Base-by-base conservation (phyloP, 805 yeast species). In the Lipomyces sp. region DNA sequence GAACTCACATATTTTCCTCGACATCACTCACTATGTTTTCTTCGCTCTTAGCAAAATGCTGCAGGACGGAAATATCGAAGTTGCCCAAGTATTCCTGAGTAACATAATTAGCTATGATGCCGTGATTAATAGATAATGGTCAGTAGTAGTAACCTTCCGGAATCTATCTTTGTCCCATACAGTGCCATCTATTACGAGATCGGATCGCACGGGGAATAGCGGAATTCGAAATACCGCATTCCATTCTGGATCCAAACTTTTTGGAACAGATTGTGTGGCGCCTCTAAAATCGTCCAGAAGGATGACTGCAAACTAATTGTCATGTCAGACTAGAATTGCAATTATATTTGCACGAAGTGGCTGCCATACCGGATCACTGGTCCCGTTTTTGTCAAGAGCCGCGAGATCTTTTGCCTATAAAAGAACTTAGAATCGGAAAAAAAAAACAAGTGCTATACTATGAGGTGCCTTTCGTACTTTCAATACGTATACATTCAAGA, bases 171-270 rank as follows among this genome's bases (percentile, higher is more conserved):
- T 61, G 48, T 64, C 63, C 69, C 69, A 65, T 6, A 62, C 65
- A 4, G 55, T 51, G 18, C 59, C 59, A 22, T 47, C 47, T 29
- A 55, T 22, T 7, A 45, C 14, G n/a, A 31, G 37, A 24, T 51
- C 51, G 13, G 57, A 46, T 10, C 31, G 47, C 8, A 32, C 37
- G 14, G 51, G 47, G 29, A 26, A 51, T 24, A 68, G 29, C 3
- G 85, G 82, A 58, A 87, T 67, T 3, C 73, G 74, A 22, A 78
- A 71, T 6, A 70, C 66, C 61, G 86, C 93, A 64, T 86, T 82
- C 90, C 93, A 89, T 10, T 74, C 75, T 16, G 95, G 95, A 49
- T 79, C 73, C 59, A 85, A 70, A 0, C 86, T 84, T 68, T 83
- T 83, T 52, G 80, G 72, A 48, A 77, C 77, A 76, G 80, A 10